Evolutionary conservation across 768 basidiomycete genomes (phyloP).

Genomic region (Psilocybe subaeruginosa): DNA sequence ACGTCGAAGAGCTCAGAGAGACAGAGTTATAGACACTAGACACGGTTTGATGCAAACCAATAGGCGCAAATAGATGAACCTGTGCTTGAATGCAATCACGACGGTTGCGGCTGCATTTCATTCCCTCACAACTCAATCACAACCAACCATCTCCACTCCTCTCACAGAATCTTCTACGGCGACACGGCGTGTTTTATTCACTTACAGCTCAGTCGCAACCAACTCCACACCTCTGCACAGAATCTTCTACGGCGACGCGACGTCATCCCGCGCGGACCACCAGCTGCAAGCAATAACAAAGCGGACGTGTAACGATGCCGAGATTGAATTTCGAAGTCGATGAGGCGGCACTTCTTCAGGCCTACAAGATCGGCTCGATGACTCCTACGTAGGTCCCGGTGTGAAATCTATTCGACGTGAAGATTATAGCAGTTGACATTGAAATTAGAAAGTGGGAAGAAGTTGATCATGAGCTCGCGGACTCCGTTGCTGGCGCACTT

Average conservation of each 20-base stretch:
- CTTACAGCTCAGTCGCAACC: background rate
- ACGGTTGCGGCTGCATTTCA: background rate
- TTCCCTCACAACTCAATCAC: too few relatives aligned
- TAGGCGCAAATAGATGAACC: background rate
- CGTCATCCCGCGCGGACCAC: background rate
- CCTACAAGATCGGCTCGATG: conserved; percentile 82
- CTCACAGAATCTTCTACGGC: background rate
- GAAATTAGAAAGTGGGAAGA: conserved; percentile 83
- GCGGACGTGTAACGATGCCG: conserved; percentile 42
- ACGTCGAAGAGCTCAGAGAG: too few relatives aligned
- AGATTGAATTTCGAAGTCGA: conserved; percentile 73
- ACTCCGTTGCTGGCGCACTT: conserved; percentile 71
- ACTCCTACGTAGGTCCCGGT: conserved; percentile 62
- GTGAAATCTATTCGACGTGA: conserved; percentile 3
- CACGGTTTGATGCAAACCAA: background rate
- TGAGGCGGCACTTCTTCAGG: conserved; percentile 82
- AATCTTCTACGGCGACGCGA: background rate
- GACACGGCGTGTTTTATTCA: background rate
- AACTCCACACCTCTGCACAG: background rate
- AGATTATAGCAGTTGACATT: conserved; percentile 7
- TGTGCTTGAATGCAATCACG: background rate
- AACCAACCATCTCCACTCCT: too few relatives aligned
- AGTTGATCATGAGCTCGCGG: conserved; percentile 82
- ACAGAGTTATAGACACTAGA: too few relatives aligned
- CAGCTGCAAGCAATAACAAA: background rate